A percentile compares a stretch with the other conserved stretches of the same genome.
Conservation (phyloP, 805 yeast genomes). For the Teunomyces aglyptinius region DNA sequence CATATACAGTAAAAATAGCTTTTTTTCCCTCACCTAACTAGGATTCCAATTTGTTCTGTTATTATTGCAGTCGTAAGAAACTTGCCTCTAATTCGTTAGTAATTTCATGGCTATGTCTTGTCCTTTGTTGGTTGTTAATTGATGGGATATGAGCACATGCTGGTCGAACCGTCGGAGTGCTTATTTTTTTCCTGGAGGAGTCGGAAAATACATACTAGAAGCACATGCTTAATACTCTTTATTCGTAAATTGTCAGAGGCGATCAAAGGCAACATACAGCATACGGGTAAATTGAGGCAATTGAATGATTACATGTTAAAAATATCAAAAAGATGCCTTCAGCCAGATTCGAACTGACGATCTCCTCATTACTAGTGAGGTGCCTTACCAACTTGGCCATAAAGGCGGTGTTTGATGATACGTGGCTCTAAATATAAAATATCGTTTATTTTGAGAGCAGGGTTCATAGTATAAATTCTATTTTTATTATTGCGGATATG, state of each 20-base stretch:
- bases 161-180: no score
- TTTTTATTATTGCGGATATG: background rate
- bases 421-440: background rate
- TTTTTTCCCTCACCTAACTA: no score
- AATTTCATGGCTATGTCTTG: no score
- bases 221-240: background rate
- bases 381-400: constrained; percentile 19
- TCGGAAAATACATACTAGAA: background rate
- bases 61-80: no score
- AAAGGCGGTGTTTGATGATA: constrained; percentile 7
- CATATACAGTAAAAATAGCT: no score
- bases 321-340: constrained; percentile 10
- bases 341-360: constrained; percentile 20
- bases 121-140: no score
- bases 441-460: background rate
- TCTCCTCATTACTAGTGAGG: constrained; percentile 20
- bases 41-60: no score
- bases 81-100: no score
- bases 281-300: no score
- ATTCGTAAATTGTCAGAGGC: no score
- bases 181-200: background rate
- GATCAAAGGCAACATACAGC: no score
- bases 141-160: no score
- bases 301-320: background rate
- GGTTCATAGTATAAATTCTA: background rate